Evolutionary conservation across 306 rosid genomes (phyloP), one percentile per base, ranked within the genome.

Genomic region (Gastrolobium bilobum): DNA sequence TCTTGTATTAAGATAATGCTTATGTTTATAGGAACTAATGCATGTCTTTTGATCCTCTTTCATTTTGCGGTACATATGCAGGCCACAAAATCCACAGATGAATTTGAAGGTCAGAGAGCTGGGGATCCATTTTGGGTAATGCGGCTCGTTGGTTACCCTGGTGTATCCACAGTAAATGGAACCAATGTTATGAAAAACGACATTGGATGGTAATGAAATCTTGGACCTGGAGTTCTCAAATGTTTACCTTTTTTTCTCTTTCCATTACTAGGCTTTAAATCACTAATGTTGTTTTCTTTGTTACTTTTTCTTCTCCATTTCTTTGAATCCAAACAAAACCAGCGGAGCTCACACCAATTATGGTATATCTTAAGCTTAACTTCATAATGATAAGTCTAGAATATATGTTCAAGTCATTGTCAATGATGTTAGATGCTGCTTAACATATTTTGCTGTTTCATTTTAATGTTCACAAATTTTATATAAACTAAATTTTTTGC

Each of bases 321-420:
- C 43, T 81, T 71, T 15, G 4, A 9, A 0, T 44, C 47, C 9
- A 78, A 14, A 79, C 76, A 69, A 86, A 46, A 78, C 42, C 79
- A 88, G 92, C 42, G 94, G 94, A 75, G 88, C 94, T 88, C 92
- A 90, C 89, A 90, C 94, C 1, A 92, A 90, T 80, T 88, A 90
- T 30, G 92, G 92, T 86, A 85, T 64, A 44, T 70, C 64, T 46
- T 66, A 11, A 54, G 80, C 77, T 81, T 15, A 6, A 66, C 35
- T n/a, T n/a, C n/a, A 78, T 35, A 33, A 65, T 54, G 60, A 13
- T 15, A 71, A 44, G 44, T 42, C 10, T 37, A 39, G 42, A 66
- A 75, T 34, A 40, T 67, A 64, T 31, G 48, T 47, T 39, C 34
- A n/a, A 10, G 59, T 83, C 47, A 47, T 62, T 53, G 64, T 64